Percentiles rank a stretch among this genome's conserved stretches.
Evolutionary conservation across 768 basidiomycete genomes (phyloP).

Genomic region (Strobilomyces echinocephalus): DNA sequence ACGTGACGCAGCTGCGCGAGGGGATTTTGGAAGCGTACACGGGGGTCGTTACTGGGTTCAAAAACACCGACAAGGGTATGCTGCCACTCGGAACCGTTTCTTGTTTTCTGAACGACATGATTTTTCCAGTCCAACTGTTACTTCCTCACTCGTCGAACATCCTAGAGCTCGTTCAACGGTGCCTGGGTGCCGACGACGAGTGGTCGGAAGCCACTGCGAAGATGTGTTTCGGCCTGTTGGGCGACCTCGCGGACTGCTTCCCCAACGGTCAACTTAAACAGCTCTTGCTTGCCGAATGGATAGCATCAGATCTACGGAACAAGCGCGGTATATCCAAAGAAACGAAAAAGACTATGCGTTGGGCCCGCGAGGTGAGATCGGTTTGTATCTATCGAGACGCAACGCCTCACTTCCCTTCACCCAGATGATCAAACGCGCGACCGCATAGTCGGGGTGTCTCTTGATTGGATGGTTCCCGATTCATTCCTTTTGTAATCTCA

Average conservation of each 20-base stretch:
- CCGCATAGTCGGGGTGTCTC: constrained; percentile 43
- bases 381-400: background rate
- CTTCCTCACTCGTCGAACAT: constrained; percentile 69
- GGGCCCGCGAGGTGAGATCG: constrained; percentile 81
- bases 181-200: constrained; percentile 71
- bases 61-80: constrained; percentile 74
- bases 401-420: background rate
- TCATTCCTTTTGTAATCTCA: constrained; percentile 30
- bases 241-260: constrained; percentile 90
- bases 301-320: constrained; percentile 64
- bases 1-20: constrained; percentile 84
- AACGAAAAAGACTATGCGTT: constrained; percentile 84
- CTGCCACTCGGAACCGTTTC: background rate
- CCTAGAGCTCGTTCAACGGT: constrained; percentile 76
- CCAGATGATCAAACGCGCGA: constrained; percentile 78
- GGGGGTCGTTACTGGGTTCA: constrained; percentile 87
- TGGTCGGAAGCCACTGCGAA: constrained; percentile 73
- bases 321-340: constrained; percentile 72
- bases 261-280: constrained; percentile 77
- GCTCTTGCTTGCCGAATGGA: constrained; percentile 73
- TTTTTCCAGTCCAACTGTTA: constrained; percentile 32
- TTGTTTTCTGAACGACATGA: background rate
- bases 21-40: constrained; percentile 97
- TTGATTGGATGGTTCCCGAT: constrained; percentile 27
- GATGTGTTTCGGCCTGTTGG: constrained; percentile 78